phyloP scores from a whole-genome alignment of 2,329 filamentous ascomycete genomes.

The Colletotrichum sp. region DNA sequence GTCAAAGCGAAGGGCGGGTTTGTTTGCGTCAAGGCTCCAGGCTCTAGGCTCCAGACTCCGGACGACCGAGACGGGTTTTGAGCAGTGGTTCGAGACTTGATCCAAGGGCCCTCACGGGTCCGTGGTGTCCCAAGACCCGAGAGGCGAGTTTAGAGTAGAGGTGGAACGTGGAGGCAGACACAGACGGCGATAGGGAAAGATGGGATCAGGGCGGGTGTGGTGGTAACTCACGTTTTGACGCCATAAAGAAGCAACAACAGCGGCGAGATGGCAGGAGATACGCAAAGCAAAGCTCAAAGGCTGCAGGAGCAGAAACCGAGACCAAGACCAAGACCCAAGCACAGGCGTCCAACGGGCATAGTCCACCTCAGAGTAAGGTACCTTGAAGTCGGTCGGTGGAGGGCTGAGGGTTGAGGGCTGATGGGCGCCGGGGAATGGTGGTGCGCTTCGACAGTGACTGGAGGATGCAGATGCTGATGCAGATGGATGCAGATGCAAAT shows the following conservation, averaged over 20 bases:
- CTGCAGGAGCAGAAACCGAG: background rate
- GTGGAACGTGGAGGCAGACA: background rate
- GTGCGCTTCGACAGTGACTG: background rate
- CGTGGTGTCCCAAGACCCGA: constrained; percentile 3
- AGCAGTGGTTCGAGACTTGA: background rate
- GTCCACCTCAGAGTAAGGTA: background rate
- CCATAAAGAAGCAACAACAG: constrained; percentile 23
- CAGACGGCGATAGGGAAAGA: constrained; percentile 1
- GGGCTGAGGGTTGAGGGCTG: background rate
- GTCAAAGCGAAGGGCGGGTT: constrained; percentile 9
- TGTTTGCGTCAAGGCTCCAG: constrained; percentile 7
- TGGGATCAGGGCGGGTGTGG: background rate
- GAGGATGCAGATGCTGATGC: background rate
- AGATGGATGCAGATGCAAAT: background rate
- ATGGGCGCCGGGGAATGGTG: background rate
- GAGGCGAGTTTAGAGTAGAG: background rate
- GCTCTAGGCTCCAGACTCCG: constrained; percentile 1
- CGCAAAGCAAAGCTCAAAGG: background rate
- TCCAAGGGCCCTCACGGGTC: constrained; percentile 5
- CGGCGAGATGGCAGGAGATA: background rate
- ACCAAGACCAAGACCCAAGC: background rate
- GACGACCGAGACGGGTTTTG: background rate
- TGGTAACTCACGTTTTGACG: constrained; percentile 23
- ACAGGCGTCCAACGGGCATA: constrained; percentile 22
- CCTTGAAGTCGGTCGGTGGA: background rate